Percentiles rank a stretch among this genome's conserved stretches.
phyloP scores from a whole-genome alignment of 176 grass and related monocot species.

The Oryza punctata region DNA sequence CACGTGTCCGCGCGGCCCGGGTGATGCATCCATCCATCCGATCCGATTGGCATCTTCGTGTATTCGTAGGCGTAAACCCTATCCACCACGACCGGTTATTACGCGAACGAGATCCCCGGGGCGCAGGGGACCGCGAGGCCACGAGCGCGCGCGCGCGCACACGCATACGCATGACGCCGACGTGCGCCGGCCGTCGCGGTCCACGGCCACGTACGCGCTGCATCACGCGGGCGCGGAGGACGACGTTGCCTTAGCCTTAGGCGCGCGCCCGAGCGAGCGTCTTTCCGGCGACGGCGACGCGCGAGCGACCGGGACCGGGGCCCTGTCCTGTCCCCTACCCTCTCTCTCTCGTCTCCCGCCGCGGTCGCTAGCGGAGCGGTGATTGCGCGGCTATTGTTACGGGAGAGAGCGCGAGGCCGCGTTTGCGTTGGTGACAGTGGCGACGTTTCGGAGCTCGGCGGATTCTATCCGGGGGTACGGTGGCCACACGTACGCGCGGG shows the following conservation, averaged over 20 bases:
- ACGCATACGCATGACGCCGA: background rate
- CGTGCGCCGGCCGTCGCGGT: background rate
- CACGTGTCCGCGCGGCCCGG: no score
- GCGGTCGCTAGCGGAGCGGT: no score
- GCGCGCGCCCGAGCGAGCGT: no score
- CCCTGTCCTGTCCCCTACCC: background rate
- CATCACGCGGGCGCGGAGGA: background rate
- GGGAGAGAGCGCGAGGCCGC: no score
- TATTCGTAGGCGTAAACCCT: background rate
- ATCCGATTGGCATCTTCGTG: background rate
- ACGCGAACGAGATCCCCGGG: background rate
- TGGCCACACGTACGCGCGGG: background rate
- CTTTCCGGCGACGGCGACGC: slow-evolving; percentile 44
- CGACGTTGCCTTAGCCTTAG: background rate
- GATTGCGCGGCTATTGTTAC: no score
- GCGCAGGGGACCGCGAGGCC: background rate
- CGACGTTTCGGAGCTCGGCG: background rate
- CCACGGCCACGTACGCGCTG: background rate
- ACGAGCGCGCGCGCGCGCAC: no score
- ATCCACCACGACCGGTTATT: background rate
- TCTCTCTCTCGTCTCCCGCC: no score
- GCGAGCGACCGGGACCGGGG: slow-evolving; percentile 18
- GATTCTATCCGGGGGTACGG: background rate
- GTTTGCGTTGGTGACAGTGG: no score
- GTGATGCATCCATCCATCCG: no score